A percentile compares a stretch with the other conserved stretches of the same genome.
Conservation (phyloP, 2,329 filamentous ascomycete species). For the Coleophoma cylindrospora region DNA sequence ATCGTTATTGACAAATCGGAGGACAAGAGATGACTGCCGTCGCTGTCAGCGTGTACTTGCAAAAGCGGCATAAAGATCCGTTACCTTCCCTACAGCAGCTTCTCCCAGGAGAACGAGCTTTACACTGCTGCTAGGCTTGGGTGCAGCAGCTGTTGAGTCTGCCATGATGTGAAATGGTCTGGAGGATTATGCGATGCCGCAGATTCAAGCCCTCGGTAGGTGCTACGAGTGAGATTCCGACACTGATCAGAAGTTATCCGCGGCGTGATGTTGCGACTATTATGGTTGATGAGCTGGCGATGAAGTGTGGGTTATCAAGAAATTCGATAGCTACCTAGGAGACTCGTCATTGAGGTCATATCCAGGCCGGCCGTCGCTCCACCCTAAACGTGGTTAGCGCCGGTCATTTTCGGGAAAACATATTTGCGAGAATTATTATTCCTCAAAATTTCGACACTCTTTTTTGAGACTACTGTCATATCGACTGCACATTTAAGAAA, state of each 20-base stretch:
- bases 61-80: no score
- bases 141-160: conserved; percentile 56
- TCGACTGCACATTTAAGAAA: no score
- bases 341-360: not conserved
- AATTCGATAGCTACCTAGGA: not conserved
- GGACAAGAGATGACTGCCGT: conserved; percentile 82
- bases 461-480: not conserved
- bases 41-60: no score
- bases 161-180: conserved; percentile 49
- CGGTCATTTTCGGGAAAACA: not conserved
- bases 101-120: conserved; percentile 98
- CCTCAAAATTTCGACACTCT: not conserved
- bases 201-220: not conserved
- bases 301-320: not conserved
- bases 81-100: conserved; percentile 96
- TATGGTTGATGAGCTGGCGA: no score
- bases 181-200: conserved; percentile 4
- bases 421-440: not conserved
- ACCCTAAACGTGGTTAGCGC: not conserved
- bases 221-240: not conserved
- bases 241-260: no score
- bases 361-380: not conserved
- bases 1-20: conserved; percentile 99
- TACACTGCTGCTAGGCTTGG: conserved; percentile 98
- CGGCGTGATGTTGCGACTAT: no score